These are phyloP conservation scores for Chamaenerion angustifolium DNA, from an alignment of 345 rosid genomes.

Conservation along the genomic window DNA sequence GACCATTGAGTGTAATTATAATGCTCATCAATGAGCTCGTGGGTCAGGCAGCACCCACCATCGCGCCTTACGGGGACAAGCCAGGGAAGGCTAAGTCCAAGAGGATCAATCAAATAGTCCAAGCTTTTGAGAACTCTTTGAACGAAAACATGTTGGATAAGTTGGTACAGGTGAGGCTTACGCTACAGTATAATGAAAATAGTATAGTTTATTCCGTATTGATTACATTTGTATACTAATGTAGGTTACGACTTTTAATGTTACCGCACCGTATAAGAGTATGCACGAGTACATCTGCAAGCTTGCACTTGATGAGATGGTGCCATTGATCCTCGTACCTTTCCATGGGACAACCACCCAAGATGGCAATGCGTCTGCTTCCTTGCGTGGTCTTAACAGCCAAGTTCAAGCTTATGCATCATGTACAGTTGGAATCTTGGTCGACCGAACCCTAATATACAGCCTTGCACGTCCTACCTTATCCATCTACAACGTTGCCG, in stretches of 20 bases:
- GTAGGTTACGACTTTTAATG: neutral
- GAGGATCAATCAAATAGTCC: constrained; percentile 8
- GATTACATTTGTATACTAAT: too few species aligned
- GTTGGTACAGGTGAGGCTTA: neutral
- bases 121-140: constrained; percentile 11
- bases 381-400: constrained; percentile 3
- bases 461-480: neutral
- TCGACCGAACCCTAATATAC: neutral
- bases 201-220: too few species aligned
- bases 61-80: constrained; percentile 9
- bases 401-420: constrained; percentile 2
- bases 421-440: constrained; percentile 8
- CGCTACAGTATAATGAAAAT: too few species aligned
- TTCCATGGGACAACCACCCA: constrained; percentile 11
- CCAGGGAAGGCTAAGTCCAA: neutral
- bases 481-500: constrained; percentile 2
- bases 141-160: neutral
- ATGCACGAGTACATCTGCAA: constrained; percentile 19
- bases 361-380: constrained; percentile 11
- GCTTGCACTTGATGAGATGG: constrained; percentile 11
- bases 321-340: constrained; percentile 17
- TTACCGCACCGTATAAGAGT: constrained; percentile 1
- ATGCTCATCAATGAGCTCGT: constrained; percentile 11
- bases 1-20: constrained; percentile 1
- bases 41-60: constrained; percentile 10